Conservation (phyloP, 106 monocot species). For the Allium cepa region DNA sequence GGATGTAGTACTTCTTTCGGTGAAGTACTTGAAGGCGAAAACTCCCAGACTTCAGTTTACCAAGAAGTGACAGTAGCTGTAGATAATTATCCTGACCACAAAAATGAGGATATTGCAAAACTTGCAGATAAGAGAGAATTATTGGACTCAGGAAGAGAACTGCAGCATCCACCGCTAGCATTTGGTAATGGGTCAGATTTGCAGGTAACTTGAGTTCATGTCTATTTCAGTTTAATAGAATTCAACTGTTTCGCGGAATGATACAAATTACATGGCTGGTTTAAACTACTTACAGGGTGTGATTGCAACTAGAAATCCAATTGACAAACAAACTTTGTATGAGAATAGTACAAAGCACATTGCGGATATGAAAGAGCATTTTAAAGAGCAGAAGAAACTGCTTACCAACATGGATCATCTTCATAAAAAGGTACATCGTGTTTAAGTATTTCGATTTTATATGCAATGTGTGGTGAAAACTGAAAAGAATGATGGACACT, state of each 20-base stretch:
- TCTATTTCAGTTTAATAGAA: background rate
- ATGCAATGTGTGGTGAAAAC: background rate
- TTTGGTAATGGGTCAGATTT: background rate
- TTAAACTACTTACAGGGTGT: conserved; percentile 1
- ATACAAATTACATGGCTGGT: too few species aligned
- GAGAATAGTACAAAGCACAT: conserved; percentile 21
- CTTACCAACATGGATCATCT: conserved; percentile 46
- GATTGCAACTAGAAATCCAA: conserved; percentile 2
- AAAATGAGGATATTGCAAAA: background rate
- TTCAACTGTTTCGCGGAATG: background rate
- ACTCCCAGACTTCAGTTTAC: conserved; percentile 10
- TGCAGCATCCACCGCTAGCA: conserved; percentile 5
- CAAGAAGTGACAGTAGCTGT: conserved; percentile 10
- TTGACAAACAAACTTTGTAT: conserved; percentile 9
- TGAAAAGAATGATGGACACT: background rate
- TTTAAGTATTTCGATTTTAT: background rate
- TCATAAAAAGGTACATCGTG: conserved; percentile 59
- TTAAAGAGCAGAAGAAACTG: conserved; percentile 46
- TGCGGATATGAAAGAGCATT: conserved; percentile 35
- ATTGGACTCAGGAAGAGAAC: conserved; percentile 8
- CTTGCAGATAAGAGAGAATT: background rate
- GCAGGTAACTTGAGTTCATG: conserved; percentile 17
- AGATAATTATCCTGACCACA: conserved; percentile 3
- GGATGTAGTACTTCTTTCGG: conserved; percentile 38
- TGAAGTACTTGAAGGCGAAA: conserved; percentile 38